Evolutionary conservation across 345 rosid genomes (phyloP), one percentile per base, ranked within the genome.

Genomic region (Dipteronia sinensis): DNA sequence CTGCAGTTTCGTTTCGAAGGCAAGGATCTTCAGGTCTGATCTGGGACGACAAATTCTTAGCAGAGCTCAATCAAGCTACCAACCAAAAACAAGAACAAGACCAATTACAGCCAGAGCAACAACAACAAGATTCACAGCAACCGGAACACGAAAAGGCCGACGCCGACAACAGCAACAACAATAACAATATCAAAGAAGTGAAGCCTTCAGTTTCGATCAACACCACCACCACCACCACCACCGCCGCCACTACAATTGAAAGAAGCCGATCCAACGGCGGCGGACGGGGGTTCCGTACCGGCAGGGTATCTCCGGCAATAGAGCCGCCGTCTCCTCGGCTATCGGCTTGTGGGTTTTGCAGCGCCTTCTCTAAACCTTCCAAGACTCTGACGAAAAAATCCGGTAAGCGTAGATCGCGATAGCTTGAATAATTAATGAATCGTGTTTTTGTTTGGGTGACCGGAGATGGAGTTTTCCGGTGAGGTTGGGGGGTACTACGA

Each of bases 271-370:
- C 98, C 79, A 87, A 74, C 79, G 98, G 97, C 78, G 98, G 97
- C 16, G 95, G 83, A 46, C 75, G 97, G 25, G 91, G 89, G n/a
- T 86, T 87, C 78, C 86, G 97, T 22, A 85, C 96, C 10, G 99
- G 96, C 19, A 91, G 84, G 80, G 98, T 89, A 1, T 85, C 97
- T 69, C 96, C 96, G 56, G 96, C 93, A 3, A 84, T 90, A 7
- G 99, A 95, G 20, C 99, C 99, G 16, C 97, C 99, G 17, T 95
- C 99, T 46, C 99, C 99, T 2, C 90, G 89, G 85, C 73, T 95
- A 2, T 90, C 94, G 1, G 89, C 94, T 2, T 95, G 99, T 78
- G 97, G 98, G 72, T 90, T 89, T 62, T 95, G 98, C 82, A 29
- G 87, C 23, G 92, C 88, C 68, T 94, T 93, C 58, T 73, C 83